Evolutionary conservation across 2,329 filamentous ascomycete species (phyloP).

Genomic region (Epichloe coenophiala): DNA sequence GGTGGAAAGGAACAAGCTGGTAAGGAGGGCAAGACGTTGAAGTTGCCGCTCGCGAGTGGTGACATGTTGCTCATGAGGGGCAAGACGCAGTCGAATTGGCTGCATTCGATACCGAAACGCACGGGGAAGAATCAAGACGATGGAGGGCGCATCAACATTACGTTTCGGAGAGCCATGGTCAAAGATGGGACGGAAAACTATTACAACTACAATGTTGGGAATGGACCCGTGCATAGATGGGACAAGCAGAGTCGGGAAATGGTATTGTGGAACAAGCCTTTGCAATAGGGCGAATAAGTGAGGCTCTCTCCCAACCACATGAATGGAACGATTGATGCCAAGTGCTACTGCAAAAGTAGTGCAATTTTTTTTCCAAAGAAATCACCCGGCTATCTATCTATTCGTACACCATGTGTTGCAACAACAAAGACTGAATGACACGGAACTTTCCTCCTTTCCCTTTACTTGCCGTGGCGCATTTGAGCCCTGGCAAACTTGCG

Average conservation of each 20-base stretch:
- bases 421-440: neutral
- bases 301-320: neutral
- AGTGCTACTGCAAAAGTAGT: neutral
- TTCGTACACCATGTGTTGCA: too few relatives aligned
- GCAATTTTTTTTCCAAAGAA: neutral
- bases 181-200: slow-evolving; percentile 69
- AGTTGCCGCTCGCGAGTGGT: slow-evolving; percentile 45
- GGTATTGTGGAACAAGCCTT: slow-evolving; percentile 21
- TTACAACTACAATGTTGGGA: slow-evolving; percentile 71
- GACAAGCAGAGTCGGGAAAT: slow-evolving; percentile 39
- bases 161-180: slow-evolving; percentile 58
- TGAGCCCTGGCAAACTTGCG: slow-evolving; percentile 77
- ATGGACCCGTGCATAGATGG: slow-evolving; percentile 56
- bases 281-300: slow-evolving; percentile 1
- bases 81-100: slow-evolving; percentile 60
- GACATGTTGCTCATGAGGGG: slow-evolving; percentile 74
- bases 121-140: slow-evolving; percentile 49
- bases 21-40: slow-evolving; percentile 27
- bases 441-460: neutral
- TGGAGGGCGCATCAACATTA: slow-evolving; percentile 61
- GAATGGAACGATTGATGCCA: neutral
- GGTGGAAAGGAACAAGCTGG: slow-evolving; percentile 5
- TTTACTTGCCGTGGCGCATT: slow-evolving; percentile 65
- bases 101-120: slow-evolving; percentile 67
- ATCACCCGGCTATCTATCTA: neutral